A percentile compares a stretch with the other conserved stretches of the same genome.
Evolutionary conservation across 805 yeast genomes (phyloP).

Genomic region (Saccharomycopsis schoenii): DNA sequence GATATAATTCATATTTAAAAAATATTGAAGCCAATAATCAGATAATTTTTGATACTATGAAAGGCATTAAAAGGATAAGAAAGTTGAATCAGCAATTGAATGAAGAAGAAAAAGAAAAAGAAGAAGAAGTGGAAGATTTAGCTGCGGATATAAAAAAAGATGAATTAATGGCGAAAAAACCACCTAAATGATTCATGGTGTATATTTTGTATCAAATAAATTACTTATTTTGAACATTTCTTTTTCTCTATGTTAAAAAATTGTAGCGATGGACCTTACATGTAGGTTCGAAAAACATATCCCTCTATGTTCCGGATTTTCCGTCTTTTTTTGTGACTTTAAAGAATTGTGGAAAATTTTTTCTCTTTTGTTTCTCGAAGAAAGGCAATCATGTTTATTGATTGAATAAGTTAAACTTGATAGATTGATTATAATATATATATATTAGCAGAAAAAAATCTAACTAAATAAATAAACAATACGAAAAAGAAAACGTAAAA

Average conservation of each 20-base stretch:
- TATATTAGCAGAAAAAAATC: neutral
- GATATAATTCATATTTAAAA: constrained; percentile 19
- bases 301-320: neutral
- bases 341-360: neutral
- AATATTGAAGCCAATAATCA: neutral
- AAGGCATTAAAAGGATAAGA: neutral
- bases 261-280: too few species aligned
- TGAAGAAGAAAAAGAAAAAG: neutral
- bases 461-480: neutral
- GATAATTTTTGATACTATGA: neutral
- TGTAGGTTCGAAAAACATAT: too few species aligned
- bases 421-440: too few species aligned
- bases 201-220: neutral
- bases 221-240: neutral
- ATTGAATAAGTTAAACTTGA: neutral
- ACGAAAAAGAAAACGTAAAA: neutral
- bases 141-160: neutral
- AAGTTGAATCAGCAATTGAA: neutral
- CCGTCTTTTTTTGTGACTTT: neutral
- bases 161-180: neutral
- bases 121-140: neutral
- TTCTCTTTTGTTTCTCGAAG: neutral
- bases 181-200: neutral
- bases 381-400: neutral
- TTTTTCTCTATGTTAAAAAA: too few species aligned